Percentiles rank a stretch among this genome's conserved stretches.
phyloP scores from a whole-genome alignment of 1,284 basidiomycete species.

The Wallemia hederae region DNA sequence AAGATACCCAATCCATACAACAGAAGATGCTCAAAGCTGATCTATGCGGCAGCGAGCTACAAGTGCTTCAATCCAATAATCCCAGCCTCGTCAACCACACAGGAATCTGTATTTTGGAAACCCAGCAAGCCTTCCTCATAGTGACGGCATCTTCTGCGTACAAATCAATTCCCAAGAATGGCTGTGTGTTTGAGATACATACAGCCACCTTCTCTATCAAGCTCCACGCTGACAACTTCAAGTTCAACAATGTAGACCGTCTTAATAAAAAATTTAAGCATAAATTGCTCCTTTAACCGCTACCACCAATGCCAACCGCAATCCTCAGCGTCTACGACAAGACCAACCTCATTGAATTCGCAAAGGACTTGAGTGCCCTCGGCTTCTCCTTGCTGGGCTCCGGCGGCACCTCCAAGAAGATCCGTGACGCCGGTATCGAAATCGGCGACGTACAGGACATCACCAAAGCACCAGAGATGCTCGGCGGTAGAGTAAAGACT shows the following conservation, averaged over 20 bases:
- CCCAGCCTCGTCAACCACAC: not conserved
- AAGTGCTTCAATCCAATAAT: not conserved
- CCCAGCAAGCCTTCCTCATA: not conserved
- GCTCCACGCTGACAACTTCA: not conserved
- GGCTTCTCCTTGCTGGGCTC: slow-evolving; percentile 77
- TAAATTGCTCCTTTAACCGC: not conserved
- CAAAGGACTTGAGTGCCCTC: slow-evolving; percentile 43
- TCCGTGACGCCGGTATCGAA: slow-evolving; percentile 69
- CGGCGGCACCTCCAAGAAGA: slow-evolving; percentile 90
- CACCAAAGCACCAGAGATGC: slow-evolving; percentile 98
- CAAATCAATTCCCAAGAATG: not conserved
- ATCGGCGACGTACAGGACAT: slow-evolving; percentile 94
- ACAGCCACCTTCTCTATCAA: not conserved
- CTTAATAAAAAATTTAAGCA: not conserved
- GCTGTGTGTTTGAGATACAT: not conserved
- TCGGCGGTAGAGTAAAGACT: slow-evolving; percentile 93
- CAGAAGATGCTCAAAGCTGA: not conserved
- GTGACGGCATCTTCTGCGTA: not conserved
- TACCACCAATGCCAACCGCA: slow-evolving; percentile 20
- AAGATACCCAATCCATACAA: not conserved
- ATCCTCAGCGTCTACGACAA: slow-evolving; percentile 96
- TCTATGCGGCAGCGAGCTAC: not conserved
- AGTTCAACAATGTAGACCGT: not conserved
- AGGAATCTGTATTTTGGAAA: not conserved
- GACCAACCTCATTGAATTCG: slow-evolving; percentile 62